phyloP scores from a whole-genome alignment of 768 basidiomycete species.

The Pisolithus tinctorius region DNA sequence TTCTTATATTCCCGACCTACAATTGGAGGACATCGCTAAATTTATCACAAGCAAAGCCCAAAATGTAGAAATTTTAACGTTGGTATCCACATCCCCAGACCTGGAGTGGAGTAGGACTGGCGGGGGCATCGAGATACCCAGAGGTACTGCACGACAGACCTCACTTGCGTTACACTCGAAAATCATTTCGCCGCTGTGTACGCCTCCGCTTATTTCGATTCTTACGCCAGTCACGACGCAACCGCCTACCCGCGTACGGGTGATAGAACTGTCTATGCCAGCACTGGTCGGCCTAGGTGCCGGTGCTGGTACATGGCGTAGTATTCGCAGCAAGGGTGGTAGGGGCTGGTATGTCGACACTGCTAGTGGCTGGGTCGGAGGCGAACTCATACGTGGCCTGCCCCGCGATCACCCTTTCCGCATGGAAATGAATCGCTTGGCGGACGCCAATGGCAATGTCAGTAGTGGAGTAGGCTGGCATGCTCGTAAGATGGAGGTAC shows the following conservation, averaged over 20 bases:
- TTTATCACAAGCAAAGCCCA: constrained; percentile 65
- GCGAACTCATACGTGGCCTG: constrained; percentile 54
- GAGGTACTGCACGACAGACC: constrained; percentile 56
- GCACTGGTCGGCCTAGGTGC: constrained; percentile 67
- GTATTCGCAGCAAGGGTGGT: constrained; percentile 87
- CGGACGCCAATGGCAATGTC: constrained; percentile 83
- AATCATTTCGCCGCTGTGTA: constrained; percentile 75
- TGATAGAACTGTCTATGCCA: constrained; percentile 75
- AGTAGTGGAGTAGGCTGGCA: constrained; percentile 93
- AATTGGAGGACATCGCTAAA: constrained; percentile 53
- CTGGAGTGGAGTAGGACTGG: constrained; percentile 48
- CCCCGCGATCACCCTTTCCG: constrained; percentile 59
- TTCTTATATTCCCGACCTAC: constrained; percentile 72
- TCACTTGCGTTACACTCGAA: constrained; percentile 71
- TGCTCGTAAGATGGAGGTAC: constrained; percentile 92
- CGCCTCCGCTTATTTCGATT: constrained; percentile 68
- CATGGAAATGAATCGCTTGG: constrained; percentile 61
- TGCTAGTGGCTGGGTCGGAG: constrained; percentile 69
- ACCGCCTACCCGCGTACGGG: constrained; percentile 67
- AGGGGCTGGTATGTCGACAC: constrained; percentile 94
- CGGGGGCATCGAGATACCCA: constrained; percentile 18
- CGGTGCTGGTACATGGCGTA: constrained; percentile 82
- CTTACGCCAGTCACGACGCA: constrained; percentile 25
- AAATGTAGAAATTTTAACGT: constrained; percentile 80
- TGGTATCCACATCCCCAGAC: constrained; percentile 71